phyloP scores from a whole-genome alignment of 441 rosid species.

The Erysimum cheiri region DNA sequence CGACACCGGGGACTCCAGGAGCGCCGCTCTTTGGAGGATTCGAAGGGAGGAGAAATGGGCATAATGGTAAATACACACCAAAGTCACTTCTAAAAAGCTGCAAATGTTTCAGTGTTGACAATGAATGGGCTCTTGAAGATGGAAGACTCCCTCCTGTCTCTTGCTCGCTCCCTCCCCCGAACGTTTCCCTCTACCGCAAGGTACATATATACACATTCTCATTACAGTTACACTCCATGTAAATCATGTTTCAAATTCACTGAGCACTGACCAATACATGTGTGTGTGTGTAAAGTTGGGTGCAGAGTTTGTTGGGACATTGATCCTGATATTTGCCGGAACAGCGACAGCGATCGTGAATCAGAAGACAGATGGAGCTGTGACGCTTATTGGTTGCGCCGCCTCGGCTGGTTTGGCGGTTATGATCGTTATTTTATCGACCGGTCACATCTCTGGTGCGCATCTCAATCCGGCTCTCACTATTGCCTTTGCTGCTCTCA shows the following conservation, averaged over 20 bases:
- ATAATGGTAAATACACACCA: constrained; percentile 46
- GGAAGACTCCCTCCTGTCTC: constrained; percentile 75
- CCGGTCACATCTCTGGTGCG: constrained; percentile 96
- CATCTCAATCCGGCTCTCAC: constrained; percentile 91
- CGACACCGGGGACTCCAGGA: constrained; percentile 86
- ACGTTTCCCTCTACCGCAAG: constrained; percentile 80
- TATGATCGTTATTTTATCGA: constrained; percentile 76
- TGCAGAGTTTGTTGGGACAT: constrained; percentile 87
- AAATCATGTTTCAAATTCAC: not conserved
- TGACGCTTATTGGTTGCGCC: constrained; percentile 77
- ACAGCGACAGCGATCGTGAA: constrained; percentile 87
- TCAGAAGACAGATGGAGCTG: constrained; percentile 78
- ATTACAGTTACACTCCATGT: not conserved
- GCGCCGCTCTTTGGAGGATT: constrained; percentile 86
- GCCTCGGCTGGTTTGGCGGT: constrained; percentile 80
- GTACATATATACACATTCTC: constrained; percentile 41
- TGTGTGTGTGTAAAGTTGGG: constrained; percentile 66
- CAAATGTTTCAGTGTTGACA: constrained; percentile 69
- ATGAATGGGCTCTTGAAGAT: constrained; percentile 81
- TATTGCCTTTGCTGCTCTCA: constrained; percentile 78
- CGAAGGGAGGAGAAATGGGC: constrained; percentile 48
- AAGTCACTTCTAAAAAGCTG: constrained; percentile 70
- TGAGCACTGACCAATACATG: not conserved
- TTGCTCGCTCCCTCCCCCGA: constrained; percentile 73
- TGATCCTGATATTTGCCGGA: constrained; percentile 79